phyloP scores from a whole-genome alignment of 768 basidiomycete genomes.

The Suillus clintonianus region DNA sequence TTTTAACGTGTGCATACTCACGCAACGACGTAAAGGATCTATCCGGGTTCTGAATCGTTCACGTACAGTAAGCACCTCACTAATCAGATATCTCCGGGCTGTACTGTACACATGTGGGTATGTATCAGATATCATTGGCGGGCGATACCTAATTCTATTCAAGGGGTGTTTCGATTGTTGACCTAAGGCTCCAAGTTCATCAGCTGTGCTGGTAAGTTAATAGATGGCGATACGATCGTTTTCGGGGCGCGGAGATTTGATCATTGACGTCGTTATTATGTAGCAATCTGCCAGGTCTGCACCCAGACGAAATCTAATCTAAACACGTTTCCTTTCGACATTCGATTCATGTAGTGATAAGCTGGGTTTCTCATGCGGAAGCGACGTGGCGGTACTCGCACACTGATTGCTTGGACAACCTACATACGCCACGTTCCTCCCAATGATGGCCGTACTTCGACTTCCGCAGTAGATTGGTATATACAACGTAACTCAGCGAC shows the following conservation, averaged over 20 bases:
- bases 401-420: neutral
- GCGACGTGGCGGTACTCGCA: neutral
- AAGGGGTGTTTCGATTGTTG: neutral
- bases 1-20: neutral
- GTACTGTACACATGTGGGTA: neutral
- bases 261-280: neutral
- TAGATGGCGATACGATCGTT: neutral
- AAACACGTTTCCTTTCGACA: neutral
- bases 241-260: neutral
- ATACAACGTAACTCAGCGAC: neutral
- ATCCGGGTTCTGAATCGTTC: neutral
- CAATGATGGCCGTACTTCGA: neutral
- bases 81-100: neutral
- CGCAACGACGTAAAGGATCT: neutral
- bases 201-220: neutral
- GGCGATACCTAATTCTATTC: neutral
- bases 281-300: neutral
- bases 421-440: neutral
- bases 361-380: neutral
- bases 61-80: neutral
- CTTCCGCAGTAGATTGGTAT: neutral
- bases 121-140: neutral
- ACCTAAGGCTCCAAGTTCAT: neutral
- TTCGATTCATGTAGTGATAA: neutral
- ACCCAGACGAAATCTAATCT: neutral